Evolutionary conservation across 1,284 basidiomycete genomes (phyloP).

Genomic region (Tranzscheliella williamsii): DNA sequence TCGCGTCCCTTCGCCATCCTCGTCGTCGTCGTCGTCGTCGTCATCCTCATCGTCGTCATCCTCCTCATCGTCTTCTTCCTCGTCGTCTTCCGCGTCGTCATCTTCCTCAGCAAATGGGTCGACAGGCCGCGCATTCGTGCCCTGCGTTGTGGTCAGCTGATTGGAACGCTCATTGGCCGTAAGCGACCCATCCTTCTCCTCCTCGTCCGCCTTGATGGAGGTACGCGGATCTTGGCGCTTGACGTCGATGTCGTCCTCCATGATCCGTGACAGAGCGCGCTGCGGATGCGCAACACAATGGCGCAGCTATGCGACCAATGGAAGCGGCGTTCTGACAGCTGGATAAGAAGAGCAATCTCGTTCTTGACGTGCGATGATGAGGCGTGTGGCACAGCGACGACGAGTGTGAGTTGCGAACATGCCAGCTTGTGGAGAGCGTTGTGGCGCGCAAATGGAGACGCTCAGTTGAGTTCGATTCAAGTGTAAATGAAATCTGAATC

Average conservation of each 20-base stretch:
- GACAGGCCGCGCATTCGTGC: conserved; percentile 5
- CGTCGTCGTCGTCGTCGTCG: conserved; percentile 47
- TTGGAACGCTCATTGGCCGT: not conserved
- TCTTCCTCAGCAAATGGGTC: conserved; percentile 39
- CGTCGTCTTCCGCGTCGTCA: conserved; percentile 39
- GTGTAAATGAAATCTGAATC: too few relatives aligned
- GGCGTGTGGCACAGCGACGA: too few relatives aligned
- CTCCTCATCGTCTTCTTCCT: conserved; percentile 51
- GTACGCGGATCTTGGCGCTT: conserved; percentile 11
- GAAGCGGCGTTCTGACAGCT: too few relatives aligned
- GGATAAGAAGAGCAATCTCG: too few relatives aligned
- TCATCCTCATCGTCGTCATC: conserved; percentile 55
- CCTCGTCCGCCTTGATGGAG: conserved; percentile 1
- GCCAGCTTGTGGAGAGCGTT: too few relatives aligned
- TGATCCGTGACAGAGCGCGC: too few relatives aligned
- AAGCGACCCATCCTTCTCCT: not conserved
- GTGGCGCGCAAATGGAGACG: too few relatives aligned
- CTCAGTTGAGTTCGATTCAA: too few relatives aligned
- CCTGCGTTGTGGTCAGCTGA: not conserved
- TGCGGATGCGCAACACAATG: too few relatives aligned
- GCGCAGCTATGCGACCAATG: too few relatives aligned
- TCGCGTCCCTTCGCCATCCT: conserved; percentile 35
- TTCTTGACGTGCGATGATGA: too few relatives aligned
- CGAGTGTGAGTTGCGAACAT: too few relatives aligned
- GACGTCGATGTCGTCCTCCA: conserved; percentile 28